phyloP scores from a whole-genome alignment of 2,329 filamentous ascomycete species.

The Magnaporthiopsis poae region DNA sequence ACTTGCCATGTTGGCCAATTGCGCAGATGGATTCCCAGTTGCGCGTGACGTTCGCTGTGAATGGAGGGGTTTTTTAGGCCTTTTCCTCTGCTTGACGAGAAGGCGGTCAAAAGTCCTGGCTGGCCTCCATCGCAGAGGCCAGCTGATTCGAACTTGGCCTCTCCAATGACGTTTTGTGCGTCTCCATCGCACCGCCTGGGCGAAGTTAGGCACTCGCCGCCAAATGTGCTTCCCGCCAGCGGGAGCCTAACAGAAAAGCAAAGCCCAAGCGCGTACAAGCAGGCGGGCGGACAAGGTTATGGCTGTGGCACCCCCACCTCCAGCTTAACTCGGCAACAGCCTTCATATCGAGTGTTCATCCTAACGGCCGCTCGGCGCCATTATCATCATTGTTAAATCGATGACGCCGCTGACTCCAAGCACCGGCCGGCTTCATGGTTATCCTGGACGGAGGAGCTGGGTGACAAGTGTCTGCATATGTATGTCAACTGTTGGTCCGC shows the following conservation, averaged over 20 bases:
- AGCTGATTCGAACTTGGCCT: neutral
- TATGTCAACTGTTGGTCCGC: neutral
- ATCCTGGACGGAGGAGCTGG: neutral
- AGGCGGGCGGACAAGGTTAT: neutral
- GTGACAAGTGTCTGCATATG: neutral
- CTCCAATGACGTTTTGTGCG: neutral
- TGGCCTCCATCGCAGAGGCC: neutral
- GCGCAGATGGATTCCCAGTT: neutral
- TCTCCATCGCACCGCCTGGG: neutral
- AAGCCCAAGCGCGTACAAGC: neutral
- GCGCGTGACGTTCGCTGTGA: neutral
- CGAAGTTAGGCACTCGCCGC: neutral
- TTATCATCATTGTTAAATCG: too few species aligned
- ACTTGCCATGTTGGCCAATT: neutral
- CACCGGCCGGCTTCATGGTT: too few species aligned
- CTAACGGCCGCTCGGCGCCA: too few species aligned
- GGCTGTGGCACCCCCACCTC: neutral
- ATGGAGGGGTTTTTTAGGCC: neutral
- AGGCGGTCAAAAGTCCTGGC: neutral
- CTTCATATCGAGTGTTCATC: too few species aligned
- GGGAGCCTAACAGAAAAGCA: too few species aligned
- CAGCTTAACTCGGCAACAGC: neutral
- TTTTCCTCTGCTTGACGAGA: neutral
- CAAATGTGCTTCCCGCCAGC: neutral
- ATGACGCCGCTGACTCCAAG: too few species aligned